Percentiles rank a stretch among this genome's conserved stretches.
These are phyloP conservation scores for Tuber brumale DNA, from an alignment of 495 filamentous ascomycete genomes.

Conservation along the genomic window DNA sequence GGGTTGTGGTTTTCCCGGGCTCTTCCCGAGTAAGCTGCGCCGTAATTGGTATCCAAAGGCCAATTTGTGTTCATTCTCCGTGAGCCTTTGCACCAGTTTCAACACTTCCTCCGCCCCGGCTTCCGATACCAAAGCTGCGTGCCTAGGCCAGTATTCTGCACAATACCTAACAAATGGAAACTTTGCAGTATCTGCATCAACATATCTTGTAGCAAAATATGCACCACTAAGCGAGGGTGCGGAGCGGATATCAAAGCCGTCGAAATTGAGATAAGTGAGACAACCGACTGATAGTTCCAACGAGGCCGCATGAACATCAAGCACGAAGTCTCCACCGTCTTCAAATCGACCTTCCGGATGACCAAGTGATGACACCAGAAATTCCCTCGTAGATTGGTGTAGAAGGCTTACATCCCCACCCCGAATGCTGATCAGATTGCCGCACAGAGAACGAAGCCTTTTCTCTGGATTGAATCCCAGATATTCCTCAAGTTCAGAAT, in stretches of 20 bases:
- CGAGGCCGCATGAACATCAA: neutral
- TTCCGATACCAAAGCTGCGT: neutral
- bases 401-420: neutral
- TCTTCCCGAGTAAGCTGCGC: neutral
- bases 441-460: neutral
- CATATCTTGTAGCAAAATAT: neutral
- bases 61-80: neutral
- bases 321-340: conserved; percentile 2
- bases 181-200: neutral
- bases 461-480: conserved; percentile 2
- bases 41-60: neutral
- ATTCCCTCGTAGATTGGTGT: neutral
- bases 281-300: neutral
- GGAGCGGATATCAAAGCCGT: neutral
- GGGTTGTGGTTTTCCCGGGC: neutral
- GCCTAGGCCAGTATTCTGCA: neutral
- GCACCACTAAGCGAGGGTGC: neutral
- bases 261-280: conserved; percentile 4
- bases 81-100: neutral
- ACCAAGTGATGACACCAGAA: neutral
- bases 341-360: neutral
- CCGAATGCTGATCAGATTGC: neutral
- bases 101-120: neutral
- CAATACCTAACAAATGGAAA: neutral
- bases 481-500: neutral